A percentile compares a stretch with the other conserved stretches of the same genome.
These are phyloP conservation scores for Clitoria ternatea DNA, from an alignment of 306 rosid species.

Conservation along the genomic window DNA sequence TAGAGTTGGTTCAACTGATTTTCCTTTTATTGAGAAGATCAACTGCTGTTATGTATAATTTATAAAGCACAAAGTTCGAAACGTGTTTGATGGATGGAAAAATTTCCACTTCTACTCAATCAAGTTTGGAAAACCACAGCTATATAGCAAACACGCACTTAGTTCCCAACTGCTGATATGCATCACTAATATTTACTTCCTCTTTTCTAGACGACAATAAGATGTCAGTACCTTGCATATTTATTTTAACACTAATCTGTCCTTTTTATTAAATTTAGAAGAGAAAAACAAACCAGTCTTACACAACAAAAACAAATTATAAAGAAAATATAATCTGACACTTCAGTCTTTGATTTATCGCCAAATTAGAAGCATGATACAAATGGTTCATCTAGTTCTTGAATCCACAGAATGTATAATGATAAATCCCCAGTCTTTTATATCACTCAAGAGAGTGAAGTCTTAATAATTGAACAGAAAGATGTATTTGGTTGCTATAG, in stretches of 20 bases:
- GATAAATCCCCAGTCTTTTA: not conserved
- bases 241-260: not conserved
- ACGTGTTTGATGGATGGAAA: too few relatives aligned
- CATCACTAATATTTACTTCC: not conserved
- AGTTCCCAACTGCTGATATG: not conserved
- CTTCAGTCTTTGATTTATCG: constrained; percentile 7
- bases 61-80: too few relatives aligned
- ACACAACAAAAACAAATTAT: not conserved
- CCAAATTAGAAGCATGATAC: not conserved
- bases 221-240: not conserved
- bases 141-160: too few relatives aligned
- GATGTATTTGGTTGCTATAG: not conserved
- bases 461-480: constrained; percentile 13
- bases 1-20: too few relatives aligned
- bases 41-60: too few relatives aligned
- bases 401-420: constrained; percentile 22
- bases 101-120: too few relatives aligned
- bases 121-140: too few relatives aligned
- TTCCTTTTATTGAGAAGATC: too few relatives aligned
- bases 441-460: not conserved
- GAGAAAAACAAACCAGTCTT: not conserved
- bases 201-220: not conserved
- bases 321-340: not conserved
- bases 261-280: not conserved
- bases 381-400: not conserved